phyloP scores from a whole-genome alignment of 345 rosid species.

The Odontarrhena argentea region DNA sequence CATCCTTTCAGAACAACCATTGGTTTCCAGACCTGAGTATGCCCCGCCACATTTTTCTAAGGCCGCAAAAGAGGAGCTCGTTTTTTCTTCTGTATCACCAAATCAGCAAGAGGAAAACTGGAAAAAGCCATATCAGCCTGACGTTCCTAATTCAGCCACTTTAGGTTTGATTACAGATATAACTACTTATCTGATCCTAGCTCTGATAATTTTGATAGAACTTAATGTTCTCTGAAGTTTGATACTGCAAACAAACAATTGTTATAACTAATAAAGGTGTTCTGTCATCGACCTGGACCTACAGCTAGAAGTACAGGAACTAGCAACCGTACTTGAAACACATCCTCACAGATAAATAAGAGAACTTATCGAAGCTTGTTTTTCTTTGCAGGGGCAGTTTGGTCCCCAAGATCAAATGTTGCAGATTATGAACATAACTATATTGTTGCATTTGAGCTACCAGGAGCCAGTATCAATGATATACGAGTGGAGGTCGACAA shows the following conservation, averaged over 20 bases:
- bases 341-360: background rate
- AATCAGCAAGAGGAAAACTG: constrained; percentile 20
- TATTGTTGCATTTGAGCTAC: constrained; percentile 65
- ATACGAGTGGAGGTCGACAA: constrained; percentile 75
- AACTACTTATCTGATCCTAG: background rate
- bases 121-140: constrained; percentile 35
- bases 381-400: constrained; percentile 47
- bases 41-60: constrained; percentile 53
- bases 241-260: background rate
- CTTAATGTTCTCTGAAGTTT: background rate
- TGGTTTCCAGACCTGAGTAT: constrained; percentile 51
- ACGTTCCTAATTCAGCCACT: constrained; percentile 54
- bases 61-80: constrained; percentile 30
- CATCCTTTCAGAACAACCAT: constrained; percentile 38
- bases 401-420: constrained; percentile 73
- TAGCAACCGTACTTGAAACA: background rate
- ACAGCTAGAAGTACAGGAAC: constrained; percentile 2
- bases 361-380: background rate
- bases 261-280: background rate
- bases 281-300: background rate
- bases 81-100: constrained; percentile 14
- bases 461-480: constrained; percentile 64
- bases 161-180: constrained; percentile 34
- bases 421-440: constrained; percentile 54
- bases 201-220: background rate